Percentiles rank a stretch among this genome's conserved stretches.
Conservation (phyloP, 345 rosid genomes). For the Streptanthus diversifolius region DNA sequence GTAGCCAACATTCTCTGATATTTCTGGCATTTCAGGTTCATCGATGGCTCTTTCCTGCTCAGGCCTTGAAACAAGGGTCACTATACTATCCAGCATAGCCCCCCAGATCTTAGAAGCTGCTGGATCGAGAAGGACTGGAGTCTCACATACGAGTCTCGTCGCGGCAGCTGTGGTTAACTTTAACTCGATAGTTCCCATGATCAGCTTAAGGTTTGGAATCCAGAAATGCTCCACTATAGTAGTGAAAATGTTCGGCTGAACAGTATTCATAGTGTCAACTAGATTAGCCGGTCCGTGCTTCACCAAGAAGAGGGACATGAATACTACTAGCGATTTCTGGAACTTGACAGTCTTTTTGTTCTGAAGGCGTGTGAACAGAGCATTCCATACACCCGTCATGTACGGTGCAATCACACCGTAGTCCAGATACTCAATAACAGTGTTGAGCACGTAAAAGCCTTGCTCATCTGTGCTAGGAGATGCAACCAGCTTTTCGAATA, state of each 20-base stretch:
- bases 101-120: conserved; percentile 67
- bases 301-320: conserved; percentile 89
- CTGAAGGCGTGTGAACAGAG: conserved; percentile 71
- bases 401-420: conserved; percentile 56
- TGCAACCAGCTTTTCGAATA: conserved; percentile 69
- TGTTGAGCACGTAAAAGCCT: conserved; percentile 89
- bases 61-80: conserved; percentile 78
- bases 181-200: conserved; percentile 67
- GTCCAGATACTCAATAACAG: conserved; percentile 79
- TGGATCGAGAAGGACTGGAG: conserved; percentile 61
- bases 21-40: conserved; percentile 92
- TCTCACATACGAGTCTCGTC: conserved; percentile 73
- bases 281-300: conserved; percentile 74
- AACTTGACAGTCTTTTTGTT: conserved; percentile 60
- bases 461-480: conserved; percentile 86
- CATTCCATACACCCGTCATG: conserved; percentile 66
- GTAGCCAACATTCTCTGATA: conserved; percentile 74
- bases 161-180: conserved; percentile 85
- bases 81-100: conserved; percentile 73
- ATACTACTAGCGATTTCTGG: conserved; percentile 70
- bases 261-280: conserved; percentile 69
- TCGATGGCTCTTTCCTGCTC: conserved; percentile 75
- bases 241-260: conserved; percentile 60
- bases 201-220: conserved; percentile 80
- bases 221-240: conserved; percentile 76